Evolutionary conservation across 2,329 filamentous ascomycete genomes (phyloP), one percentile per base, ranked within the genome.

Genomic region (Alternaria triticimaculans): DNA sequence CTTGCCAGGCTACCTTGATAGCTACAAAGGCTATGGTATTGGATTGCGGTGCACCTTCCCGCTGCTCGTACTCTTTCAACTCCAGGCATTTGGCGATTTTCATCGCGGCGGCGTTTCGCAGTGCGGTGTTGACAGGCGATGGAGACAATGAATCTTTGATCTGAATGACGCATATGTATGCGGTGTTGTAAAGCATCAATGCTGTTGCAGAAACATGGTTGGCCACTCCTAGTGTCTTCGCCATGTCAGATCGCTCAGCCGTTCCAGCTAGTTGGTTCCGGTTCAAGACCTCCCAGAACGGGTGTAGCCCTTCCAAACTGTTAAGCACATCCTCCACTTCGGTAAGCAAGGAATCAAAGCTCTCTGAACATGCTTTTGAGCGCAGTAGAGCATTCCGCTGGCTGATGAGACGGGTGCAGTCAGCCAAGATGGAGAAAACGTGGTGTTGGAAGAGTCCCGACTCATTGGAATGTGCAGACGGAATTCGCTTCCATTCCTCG

Each of bases 11-110:
- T 2, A 75, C 59, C 51, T 72, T 74, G 2, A 67, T 74, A 5
- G 74, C 72, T 3, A 75, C 65, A 46, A 71, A 72, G 2, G 63
- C 62, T 43, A 76, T 73, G 1, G 73, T 74, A 44, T 72, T 75
- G 6, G 72, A 71, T 66, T 69, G 51, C 6, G 51, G 37, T 43
- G 51, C 51, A 55, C 37, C 51, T 9, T 43, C 51, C 12, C 51
- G 51, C 33, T 41, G 51, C 44, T 71, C 63, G 20, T 65, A 65
- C 44, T 63, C 59, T 48, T 74, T 72, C 6, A 72, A 49, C 48
- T 76, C 69, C 10, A 77, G 55, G 28, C 66, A 72, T 26, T 54
- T 56, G 2, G 69, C 59, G 18, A 76, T 73, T 3, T 66, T 69
- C 33, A 63, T 45, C 0, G 72, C 70, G 15, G 72, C 70, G n/a